Evolutionary conservation across 2,329 filamentous ascomycete species (phyloP).

Genomic region (Neospermospora avenae): DNA sequence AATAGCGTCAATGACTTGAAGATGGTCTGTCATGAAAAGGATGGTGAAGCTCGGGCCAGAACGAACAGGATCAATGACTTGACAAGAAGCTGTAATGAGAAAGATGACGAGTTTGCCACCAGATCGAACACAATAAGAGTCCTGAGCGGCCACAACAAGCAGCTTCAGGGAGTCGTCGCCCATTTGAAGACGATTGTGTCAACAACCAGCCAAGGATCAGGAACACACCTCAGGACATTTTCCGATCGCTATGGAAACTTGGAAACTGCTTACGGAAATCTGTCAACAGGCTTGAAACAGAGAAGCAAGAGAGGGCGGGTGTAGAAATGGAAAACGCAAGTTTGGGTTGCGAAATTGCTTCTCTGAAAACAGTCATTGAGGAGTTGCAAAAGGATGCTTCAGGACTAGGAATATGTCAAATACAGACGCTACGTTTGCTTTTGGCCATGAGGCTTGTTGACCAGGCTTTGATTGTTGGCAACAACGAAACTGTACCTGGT

Average conservation of each 20-base stretch:
- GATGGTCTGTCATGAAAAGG: no score
- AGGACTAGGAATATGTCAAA: background rate
- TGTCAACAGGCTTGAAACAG: background rate
- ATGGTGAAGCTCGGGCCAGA: no score
- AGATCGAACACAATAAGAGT: conserved; percentile 3
- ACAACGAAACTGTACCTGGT: background rate
- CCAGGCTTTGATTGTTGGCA: background rate
- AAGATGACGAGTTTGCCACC: background rate
- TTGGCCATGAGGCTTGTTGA: conserved; percentile 12
- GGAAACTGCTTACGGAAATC: background rate
- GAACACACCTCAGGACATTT: conserved; percentile 3
- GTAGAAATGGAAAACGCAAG: background rate
- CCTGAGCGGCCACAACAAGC: conserved; percentile 13
- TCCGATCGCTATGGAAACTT: conserved; percentile 4
- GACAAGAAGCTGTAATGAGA: background rate
- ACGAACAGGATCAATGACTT: background rate
- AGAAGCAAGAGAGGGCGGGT: background rate
- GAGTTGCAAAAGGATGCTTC: conserved; percentile 10
- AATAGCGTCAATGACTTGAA: no score
- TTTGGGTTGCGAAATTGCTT: background rate
- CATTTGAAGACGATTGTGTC: conserved; percentile 4
- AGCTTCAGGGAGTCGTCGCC: conserved; percentile 8
- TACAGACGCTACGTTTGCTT: conserved; percentile 6
- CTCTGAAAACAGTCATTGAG: background rate
- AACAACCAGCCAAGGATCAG: background rate